Evolutionary conservation across 139 green algal genomes (phyloP).

Genomic region (Tetradesmus obliquus): DNA sequence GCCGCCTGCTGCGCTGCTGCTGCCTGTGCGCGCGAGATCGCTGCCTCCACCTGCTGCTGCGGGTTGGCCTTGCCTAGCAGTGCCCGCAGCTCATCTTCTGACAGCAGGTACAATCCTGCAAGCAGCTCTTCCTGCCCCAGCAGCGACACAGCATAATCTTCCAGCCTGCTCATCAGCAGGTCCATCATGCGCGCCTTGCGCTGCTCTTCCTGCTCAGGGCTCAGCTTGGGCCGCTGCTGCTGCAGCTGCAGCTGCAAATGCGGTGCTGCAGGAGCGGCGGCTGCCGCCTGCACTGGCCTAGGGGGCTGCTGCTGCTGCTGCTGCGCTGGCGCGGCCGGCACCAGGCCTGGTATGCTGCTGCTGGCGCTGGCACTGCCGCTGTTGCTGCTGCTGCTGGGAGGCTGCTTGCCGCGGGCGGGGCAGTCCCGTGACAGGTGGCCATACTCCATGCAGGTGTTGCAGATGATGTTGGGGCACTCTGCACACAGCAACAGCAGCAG

Average conservation of each 20-base stretch:
- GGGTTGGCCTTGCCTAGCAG: neutral
- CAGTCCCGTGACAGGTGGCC: constrained; percentile 31
- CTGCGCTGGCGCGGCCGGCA: neutral
- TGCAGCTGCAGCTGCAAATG: neutral
- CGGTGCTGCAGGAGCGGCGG: neutral
- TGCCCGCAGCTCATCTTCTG: constrained; percentile 24
- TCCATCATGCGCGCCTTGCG: constrained; percentile 15
- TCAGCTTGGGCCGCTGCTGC: neutral
- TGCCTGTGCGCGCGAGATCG: neutral
- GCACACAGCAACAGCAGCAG: neutral
- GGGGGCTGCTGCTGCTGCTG: neutral
- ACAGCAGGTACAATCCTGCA: neutral
- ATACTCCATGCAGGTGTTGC: constrained; percentile 39
- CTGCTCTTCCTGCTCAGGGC: constrained; percentile 15
- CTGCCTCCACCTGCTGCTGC: constrained; percentile 36
- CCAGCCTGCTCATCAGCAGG: constrained; percentile 18
- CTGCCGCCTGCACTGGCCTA: neutral
- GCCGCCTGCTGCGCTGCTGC: neutral
- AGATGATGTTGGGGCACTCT: constrained; percentile 44
- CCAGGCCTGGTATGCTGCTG: constrained; percentile 2
- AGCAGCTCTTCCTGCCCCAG: constrained; percentile 14
- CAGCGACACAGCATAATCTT: constrained; percentile 14
- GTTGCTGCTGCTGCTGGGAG: neutral
- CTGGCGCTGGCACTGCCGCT: constrained; percentile 6
- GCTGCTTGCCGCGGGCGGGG: neutral